Evolutionary conservation across 108 stramenopile species (phyloP).

Genomic region (Cyclotella cryptica): DNA sequence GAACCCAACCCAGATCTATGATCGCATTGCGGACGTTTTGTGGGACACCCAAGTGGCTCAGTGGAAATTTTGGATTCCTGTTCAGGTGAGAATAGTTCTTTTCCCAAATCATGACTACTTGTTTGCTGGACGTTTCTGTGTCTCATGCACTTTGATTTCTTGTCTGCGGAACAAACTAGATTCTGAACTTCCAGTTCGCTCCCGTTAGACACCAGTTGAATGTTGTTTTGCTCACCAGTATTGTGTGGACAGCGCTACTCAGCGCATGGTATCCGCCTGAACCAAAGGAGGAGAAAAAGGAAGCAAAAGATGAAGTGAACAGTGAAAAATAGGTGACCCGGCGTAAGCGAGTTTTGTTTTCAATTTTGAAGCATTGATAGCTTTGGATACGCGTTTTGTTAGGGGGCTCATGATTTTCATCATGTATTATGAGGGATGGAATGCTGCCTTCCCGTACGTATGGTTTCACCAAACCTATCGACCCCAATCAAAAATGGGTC

Average conservation of each 20-base stretch:
- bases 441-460: too few relatives aligned
- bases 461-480: too few relatives aligned
- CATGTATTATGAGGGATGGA: too few relatives aligned
- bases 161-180: slow-evolving; percentile 30
- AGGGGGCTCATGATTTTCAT: neutral
- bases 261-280: slow-evolving; percentile 83
- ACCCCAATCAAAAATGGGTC: too few relatives aligned
- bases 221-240: slow-evolving; percentile 75
- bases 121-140: neutral
- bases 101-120: neutral
- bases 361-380: neutral
- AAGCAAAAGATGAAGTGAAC: slow-evolving; percentile 15
- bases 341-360: neutral
- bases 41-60: slow-evolving; percentile 71
- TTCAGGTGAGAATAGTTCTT: slow-evolving; percentile 1
- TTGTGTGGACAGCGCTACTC: slow-evolving; percentile 86
- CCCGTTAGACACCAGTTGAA: slow-evolving; percentile 85
- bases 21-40: slow-evolving; percentile 69
- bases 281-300: slow-evolving; percentile 48
- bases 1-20: slow-evolving; percentile 51
- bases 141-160: neutral
- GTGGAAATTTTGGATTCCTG: slow-evolving; percentile 41
- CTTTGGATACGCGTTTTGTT: neutral
- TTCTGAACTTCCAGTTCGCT: slow-evolving; percentile 77
- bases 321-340: neutral